phyloP scores from a whole-genome alignment of 2,329 filamentous ascomycete genomes.

The Coniochaeta sp. region DNA sequence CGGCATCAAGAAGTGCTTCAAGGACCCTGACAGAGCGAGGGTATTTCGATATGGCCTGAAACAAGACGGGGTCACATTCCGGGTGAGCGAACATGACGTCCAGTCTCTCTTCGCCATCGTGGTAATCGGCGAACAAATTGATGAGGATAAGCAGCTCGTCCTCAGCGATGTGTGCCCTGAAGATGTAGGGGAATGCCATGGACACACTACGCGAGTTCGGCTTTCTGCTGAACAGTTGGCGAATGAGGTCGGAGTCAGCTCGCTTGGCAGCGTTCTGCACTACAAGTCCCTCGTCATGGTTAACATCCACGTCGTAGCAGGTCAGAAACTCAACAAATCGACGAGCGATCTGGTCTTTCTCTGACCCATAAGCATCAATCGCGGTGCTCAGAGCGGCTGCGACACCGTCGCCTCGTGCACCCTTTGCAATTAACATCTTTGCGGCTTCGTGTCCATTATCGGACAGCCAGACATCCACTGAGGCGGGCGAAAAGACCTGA shows the following conservation, averaged over 20 bases:
- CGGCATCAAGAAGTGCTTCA: slow-evolving; percentile 45
- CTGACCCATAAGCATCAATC: slow-evolving; percentile 33
- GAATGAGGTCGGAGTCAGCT: slow-evolving; percentile 41
- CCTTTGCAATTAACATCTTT: slow-evolving; percentile 39
- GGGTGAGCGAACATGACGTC: slow-evolving; percentile 40
- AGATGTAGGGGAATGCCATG: slow-evolving; percentile 47
- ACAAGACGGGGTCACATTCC: slow-evolving; percentile 38
- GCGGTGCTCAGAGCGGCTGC: slow-evolving; percentile 36
- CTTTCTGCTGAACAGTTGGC: slow-evolving; percentile 39
- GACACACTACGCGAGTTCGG: slow-evolving; percentile 44
- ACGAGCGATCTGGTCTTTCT: slow-evolving; percentile 31
- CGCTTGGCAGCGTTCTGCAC: slow-evolving; percentile 46
- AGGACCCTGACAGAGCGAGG: slow-evolving; percentile 47
- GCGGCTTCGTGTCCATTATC: slow-evolving; percentile 38
- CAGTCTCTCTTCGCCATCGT: slow-evolving; percentile 37
- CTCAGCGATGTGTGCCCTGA: slow-evolving; percentile 42
- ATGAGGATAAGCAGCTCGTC: slow-evolving; percentile 43
- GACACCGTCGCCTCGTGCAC: slow-evolving; percentile 37
- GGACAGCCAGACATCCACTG: slow-evolving; percentile 37
- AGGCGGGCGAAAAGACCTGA: slow-evolving; percentile 33
- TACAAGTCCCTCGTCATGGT: slow-evolving; percentile 43
- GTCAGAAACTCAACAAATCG: slow-evolving; percentile 37
- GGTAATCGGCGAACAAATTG: slow-evolving; percentile 41
- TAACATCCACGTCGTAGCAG: slow-evolving; percentile 35
- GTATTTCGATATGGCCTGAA: slow-evolving; percentile 46